Conservation (phyloP, 306 rosid genomes). For the Medicago truncatula region MtrunA17r5.0-ANR NC_053046.1:3085501-3086000, state of each 20-base stretch:
- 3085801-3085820: conserved; percentile 75
- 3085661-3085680: conserved; percentile 3
- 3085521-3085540: conserved; percentile 2
- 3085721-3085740: conserved; percentile 24
- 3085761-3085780: conserved; percentile 63
- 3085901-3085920: conserved; percentile 71
- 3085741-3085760: conserved; percentile 35
- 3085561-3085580: conserved; percentile 10
- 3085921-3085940: conserved; percentile 67
- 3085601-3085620: not conserved
- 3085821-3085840: conserved; percentile 50
- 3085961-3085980: conserved; percentile 89
- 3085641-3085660: conserved; percentile 10
- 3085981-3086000: conserved; percentile 64
- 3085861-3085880: conserved; percentile 77
- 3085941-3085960: conserved; percentile 89
- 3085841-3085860: conserved; percentile 71
- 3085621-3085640: conserved; percentile 2
- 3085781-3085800: conserved; percentile 76
- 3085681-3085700: not conserved
- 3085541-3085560: conserved; percentile 36
- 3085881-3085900: conserved; percentile 45
- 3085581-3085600: conserved; percentile 5
- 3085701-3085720: conserved; percentile 4
- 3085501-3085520: not conserved